These are phyloP conservation scores for Termitomyces sp. DNA, from an alignment of 768 basidiomycete species.

Conservation along the genomic window DNA sequence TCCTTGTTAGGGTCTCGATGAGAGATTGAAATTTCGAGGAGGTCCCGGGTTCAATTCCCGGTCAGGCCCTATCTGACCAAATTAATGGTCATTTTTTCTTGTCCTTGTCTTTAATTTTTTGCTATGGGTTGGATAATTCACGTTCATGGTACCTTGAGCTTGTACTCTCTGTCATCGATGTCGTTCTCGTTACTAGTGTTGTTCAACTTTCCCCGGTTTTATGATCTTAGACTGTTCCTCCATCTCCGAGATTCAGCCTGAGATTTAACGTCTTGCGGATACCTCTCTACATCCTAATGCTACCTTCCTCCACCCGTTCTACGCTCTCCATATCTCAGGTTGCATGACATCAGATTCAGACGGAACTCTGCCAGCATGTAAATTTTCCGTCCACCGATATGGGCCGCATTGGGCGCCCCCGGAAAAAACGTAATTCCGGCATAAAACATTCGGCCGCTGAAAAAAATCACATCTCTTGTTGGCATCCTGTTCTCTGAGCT, in stretches of 20 bases:
- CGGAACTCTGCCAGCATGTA: background rate
- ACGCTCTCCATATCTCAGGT: background rate
- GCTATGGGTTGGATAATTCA: background rate
- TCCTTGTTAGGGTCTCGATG: constrained; percentile 5
- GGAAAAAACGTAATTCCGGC: background rate
- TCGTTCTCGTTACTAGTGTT: too few relatives aligned
- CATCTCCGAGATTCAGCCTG: too few relatives aligned
- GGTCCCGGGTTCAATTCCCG: constrained; percentile 14
- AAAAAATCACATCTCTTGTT: background rate
- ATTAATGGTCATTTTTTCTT: too few relatives aligned
- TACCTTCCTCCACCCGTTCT: background rate
- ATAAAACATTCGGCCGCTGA: background rate
- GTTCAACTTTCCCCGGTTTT: too few relatives aligned
- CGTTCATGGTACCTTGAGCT: too few relatives aligned
- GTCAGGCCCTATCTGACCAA: constrained; percentile 7
- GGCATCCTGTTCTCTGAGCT: background rate
- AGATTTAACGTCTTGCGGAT: too few relatives aligned
- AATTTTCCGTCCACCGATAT: background rate
- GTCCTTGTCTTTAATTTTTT: too few relatives aligned
- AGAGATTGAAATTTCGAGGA: background rate
- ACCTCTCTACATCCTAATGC: too few relatives aligned
- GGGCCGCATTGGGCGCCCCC: background rate
- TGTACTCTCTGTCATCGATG: too few relatives aligned
- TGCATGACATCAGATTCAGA: too few relatives aligned
- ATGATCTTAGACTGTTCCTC: too few relatives aligned